Conservation (phyloP, 2,329 filamentous ascomycete genomes). For the Xylaria hypoxylon region DNA sequence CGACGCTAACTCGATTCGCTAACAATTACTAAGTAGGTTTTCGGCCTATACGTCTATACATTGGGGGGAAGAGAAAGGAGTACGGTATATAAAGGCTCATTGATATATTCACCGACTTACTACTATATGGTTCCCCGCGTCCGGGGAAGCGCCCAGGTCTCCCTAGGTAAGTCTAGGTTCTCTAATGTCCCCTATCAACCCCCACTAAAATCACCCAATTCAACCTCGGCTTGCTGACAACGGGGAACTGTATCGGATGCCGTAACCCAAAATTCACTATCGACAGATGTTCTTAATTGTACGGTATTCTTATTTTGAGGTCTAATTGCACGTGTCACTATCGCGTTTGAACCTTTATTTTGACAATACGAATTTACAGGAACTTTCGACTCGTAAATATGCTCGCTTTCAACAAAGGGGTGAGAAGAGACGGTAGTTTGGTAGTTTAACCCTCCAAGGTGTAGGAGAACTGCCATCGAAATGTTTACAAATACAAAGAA, state of each 20-base stretch:
- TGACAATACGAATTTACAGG: not conserved
- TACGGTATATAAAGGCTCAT: not conserved
- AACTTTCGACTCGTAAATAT: not conserved
- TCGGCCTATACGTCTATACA: not conserved
- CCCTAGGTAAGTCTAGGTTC: no score
- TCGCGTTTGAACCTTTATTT: no score
- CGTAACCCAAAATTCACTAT: not conserved
- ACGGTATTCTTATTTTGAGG: not conserved
- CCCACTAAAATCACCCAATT: conserved; percentile 22
- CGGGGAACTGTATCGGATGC: conserved; percentile 1
- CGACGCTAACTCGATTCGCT: not conserved
- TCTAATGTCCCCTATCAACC: not conserved
- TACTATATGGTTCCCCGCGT: conserved; percentile 18
- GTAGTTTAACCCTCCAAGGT: no score
- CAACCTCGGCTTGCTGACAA: conserved; percentile 21
- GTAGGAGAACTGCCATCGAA: not conserved
- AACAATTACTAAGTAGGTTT: not conserved
- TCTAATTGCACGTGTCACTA: not conserved
- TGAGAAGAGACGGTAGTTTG: not conserved
- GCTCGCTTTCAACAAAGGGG: not conserved
- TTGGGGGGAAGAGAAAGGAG: not conserved
- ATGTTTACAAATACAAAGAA: not conserved
- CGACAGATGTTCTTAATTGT: not conserved
- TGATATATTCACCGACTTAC: conserved; percentile 4
- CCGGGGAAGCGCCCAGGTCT: not conserved